Percentiles rank a stretch among this genome's conserved stretches.
Evolutionary conservation across 306 rosid genomes (phyloP).

Genomic region (Rosa chinensis): DNA sequence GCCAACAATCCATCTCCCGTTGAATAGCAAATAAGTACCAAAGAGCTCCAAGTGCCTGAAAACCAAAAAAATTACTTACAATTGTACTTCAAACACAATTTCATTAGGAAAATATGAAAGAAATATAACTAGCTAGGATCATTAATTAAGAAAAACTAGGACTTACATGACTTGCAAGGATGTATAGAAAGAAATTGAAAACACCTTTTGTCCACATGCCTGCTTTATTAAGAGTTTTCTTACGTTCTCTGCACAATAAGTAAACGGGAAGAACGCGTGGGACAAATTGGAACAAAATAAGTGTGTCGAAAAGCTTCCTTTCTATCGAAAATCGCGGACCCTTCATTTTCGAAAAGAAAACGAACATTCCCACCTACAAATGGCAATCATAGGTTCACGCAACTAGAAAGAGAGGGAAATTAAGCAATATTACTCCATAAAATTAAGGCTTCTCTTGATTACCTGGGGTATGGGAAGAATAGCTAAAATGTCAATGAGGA

Average conservation of each 20-base stretch:
- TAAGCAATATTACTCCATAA: background rate
- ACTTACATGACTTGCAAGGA: slow-evolving; percentile 36
- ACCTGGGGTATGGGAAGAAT: slow-evolving; percentile 38
- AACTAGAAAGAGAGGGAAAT: background rate
- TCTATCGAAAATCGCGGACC: background rate
- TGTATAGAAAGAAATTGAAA: slow-evolving; percentile 28
- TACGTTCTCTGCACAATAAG: slow-evolving; percentile 14
- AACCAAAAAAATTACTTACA: background rate
- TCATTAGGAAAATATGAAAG: background rate
- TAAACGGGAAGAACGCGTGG: slow-evolving; percentile 31
- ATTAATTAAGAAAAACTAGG: background rate
- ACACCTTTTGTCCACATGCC: slow-evolving; percentile 25
- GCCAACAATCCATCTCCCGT: slow-evolving; percentile 15
- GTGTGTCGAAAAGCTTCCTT: background rate
- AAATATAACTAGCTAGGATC: background rate
- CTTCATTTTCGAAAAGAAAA: background rate
- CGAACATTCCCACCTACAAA: slow-evolving; percentile 23
- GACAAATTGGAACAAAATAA: slow-evolving; percentile 1
- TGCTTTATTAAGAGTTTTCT: background rate
- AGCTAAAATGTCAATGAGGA: slow-evolving; percentile 32
- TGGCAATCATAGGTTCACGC: background rate
- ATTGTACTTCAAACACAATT: background rate
- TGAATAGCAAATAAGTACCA: slow-evolving; percentile 31
- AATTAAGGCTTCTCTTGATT: background rate
- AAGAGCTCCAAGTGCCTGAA: slow-evolving; percentile 31